Conservation (phyloP, 495 filamentous ascomycete species). For the Bathelium albidoporum region DNA sequence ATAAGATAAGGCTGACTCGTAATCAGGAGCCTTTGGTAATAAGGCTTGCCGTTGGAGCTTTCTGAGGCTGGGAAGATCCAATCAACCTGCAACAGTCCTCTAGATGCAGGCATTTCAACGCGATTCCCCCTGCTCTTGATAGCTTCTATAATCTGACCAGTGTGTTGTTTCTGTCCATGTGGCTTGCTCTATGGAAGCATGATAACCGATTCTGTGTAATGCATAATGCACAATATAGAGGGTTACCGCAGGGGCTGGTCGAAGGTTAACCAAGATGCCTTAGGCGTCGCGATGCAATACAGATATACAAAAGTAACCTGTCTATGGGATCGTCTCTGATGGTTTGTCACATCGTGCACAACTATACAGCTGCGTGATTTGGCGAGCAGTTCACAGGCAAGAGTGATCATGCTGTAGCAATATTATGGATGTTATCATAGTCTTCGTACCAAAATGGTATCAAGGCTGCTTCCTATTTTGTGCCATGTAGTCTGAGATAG, state of each 20-base stretch:
- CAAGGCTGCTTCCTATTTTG: constrained; percentile 2
- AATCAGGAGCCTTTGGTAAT: not conserved
- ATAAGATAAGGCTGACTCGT: not conserved
- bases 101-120: not conserved
- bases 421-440: not conserved
- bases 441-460: constrained; percentile 1
- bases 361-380: not conserved
- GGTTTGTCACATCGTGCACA: not conserved
- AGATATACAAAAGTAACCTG: not conserved
- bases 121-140: not conserved
- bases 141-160: not conserved
- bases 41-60: not conserved
- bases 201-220: not conserved
- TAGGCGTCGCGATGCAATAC: not conserved
- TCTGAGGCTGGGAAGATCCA: not conserved
- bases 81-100: not conserved
- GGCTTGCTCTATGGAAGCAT: not conserved
- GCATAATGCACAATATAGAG: not conserved
- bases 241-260: not conserved
- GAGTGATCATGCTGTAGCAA: not conserved
- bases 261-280: not conserved
- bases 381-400: not conserved
- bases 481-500: not conserved
- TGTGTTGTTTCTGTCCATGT: not conserved
- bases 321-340: not conserved